Base-by-base conservation (phyloP, 805 yeast genomes). In the Soucietia sequanensis region DNA sequence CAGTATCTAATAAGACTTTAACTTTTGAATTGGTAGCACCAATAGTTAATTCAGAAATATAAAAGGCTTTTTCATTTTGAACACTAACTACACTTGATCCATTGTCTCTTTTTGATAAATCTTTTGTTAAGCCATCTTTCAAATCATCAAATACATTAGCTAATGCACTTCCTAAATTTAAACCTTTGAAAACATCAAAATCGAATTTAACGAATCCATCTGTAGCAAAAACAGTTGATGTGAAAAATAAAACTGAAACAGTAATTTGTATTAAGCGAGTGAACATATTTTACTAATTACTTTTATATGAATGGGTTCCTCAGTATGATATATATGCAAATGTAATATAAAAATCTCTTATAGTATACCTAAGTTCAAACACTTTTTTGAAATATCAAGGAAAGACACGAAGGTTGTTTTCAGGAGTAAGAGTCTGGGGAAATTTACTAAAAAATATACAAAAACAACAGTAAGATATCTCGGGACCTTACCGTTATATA, bases 1-100 rank as follows among this genome's bases (percentile, higher is more conserved):
- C 68, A 1, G 67, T 63, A 33, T 62, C 68, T 2, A 63, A 29
- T 22, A 61, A 37, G 6, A 61, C 49, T 20, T 48, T 50, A 2
- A 58, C 39, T 18, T 43, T 30, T 13, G 43, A 43, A 5, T 36
- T 38, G 15, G 48, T 48, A n/a, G 56, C 44, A 4, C 60, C 60
- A 7, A 54, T 36, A 17, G 39, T 18, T 8, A 53, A 19, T 12
- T 37, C 33, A 12, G 49, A 34, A 9, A 44, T 37, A 31, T 52
- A 53, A 27, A 42, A 52, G 8, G 41, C 25, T 21, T 37, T 40
- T 23, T 46, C 39, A 23, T 38, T 43, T 12, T 12, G 15, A 11
- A 42, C 15, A 13, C 23, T 26, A 13, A 43, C 36, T 17, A 20
- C 31, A 8, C 38, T 31, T n/a, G 40, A 25, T 8, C 38, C 43